Evolutionary conservation across 75 land plant genomes (phyloP), one percentile per base, ranked within the genome.

Genomic region (Gnetum montanum): DNA sequence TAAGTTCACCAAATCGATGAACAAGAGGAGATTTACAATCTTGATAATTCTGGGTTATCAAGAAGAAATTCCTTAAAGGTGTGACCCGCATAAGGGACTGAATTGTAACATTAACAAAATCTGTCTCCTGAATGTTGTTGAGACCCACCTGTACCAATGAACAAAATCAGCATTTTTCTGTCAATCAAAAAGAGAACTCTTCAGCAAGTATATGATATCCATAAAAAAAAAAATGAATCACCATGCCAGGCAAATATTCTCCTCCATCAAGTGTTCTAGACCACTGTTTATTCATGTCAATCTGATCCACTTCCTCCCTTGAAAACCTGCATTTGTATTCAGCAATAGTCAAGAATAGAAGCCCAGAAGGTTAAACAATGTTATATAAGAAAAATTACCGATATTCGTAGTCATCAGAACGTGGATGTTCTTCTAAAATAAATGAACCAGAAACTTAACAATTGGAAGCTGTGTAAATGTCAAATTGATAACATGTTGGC

Each of bases 201-300:
- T 36, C 4, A 3, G 4, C 33, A 31, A 13, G 30, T n/a, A n/a
- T 29, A 8, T 30, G 33, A 15, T 16, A 16, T 50, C 43, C 43
- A 40, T 40, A 0, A 4, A 16, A 40, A 13, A 30, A 3, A 28
- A 27, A 46, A 13, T 36, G 20, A 64, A 30, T 34, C 59, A 94
- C 99, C 99, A 94, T 94, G 63, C 99, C 99, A 54, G 96, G 96
- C 20, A 94, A 80, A 63, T 94, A 94, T 68, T 94, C 90, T 20
- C 91, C 80, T 25, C 99, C 99, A 74, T 89, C 99, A 57, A 94
- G 76, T 47, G 99, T 96, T 52, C 99, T 85, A 13, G 96, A 84
- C 99, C 99, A 94, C 25, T 76, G 96, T 66, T 73, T 90, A 28
- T 68, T 90, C 60, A 59, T 80, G 65, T 94, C 99, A 66, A 94